These are phyloP conservation scores for Capillidium heterosporum DNA, from an alignment of 371 early-diverging fungal genomes.

Conservation along the genomic window DNA sequence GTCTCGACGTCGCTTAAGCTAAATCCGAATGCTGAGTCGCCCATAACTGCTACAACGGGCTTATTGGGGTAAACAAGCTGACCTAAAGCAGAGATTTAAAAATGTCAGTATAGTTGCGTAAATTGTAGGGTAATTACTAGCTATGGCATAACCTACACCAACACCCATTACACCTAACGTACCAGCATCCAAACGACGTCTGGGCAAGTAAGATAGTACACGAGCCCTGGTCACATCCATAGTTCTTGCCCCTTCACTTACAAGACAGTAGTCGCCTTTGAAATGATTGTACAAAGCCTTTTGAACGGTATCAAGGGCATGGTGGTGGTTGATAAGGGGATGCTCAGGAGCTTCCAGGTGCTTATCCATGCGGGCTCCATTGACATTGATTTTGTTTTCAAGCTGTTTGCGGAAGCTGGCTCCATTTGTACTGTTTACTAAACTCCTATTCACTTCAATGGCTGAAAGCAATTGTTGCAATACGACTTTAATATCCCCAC, in stretches of 20 bases:
- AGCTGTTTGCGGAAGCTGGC: constrained; percentile 23
- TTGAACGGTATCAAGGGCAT: constrained; percentile 44
- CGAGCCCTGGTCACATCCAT: constrained; percentile 69
- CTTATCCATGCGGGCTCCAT: constrained; percentile 12
- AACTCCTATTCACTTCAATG: constrained; percentile 4
- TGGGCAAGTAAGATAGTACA: constrained; percentile 40
- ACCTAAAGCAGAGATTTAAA: constrained; percentile 14
- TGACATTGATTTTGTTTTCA: constrained; percentile 13
- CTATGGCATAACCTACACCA: constrained; percentile 65
- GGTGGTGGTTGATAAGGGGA: constrained; percentile 34
- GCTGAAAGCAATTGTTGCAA: constrained; percentile 19
- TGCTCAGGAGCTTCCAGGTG: not conserved
- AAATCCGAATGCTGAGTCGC: constrained; percentile 72
- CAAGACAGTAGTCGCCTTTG: constrained; percentile 23
- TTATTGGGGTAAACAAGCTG: constrained; percentile 29
- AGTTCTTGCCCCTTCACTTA: constrained; percentile 68
- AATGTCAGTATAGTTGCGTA: not conserved
- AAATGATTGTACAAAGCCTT: constrained; percentile 14
- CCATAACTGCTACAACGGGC: constrained; percentile 45
- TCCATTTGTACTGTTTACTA: constrained; percentile 13
- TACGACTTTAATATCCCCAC: constrained; percentile 35
- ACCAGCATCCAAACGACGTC: constrained; percentile 53
- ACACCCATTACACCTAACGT: constrained; percentile 70
- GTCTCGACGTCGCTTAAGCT: constrained; percentile 69
- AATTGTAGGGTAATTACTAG: constrained; percentile 15